Base-by-base conservation (phyloP, 352 stramenopile genomes). In the Pythium guiyangense region DNA sequence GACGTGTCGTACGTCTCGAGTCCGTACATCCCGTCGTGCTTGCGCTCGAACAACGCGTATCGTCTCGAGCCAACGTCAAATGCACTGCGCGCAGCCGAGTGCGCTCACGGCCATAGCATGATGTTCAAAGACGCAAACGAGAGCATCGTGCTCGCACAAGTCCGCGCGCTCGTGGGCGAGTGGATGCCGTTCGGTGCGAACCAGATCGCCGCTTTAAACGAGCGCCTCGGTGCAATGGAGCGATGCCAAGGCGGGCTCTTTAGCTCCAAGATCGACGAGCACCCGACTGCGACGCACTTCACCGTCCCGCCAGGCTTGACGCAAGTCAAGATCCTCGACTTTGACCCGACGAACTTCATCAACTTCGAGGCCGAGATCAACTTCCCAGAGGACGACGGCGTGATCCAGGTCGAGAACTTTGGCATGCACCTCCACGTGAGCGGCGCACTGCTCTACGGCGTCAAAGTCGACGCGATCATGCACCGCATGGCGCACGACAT, bases 361-460 rank as follows among this genome's bases (percentile, higher is more conserved):
- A 99, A 99, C 63, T 99, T 99, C 57, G 96, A 99, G 65, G 96
- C 96, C 11, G 96, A 99, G 63, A 99, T 99, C 66, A 90, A 98
- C 53, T 98, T 97, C 57, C 86, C 94, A 6, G 92, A 98, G 64
- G 86, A 96, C 42, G 86, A 91, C 25, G 95, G 94, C 50, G 73
- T 98, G 26, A 92, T 97, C 49, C 95, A 99, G 64, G 83, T 99
- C 15, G 96, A 99, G 69, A 98, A 96, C 53, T 99, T 99, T 70
- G 96, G 96, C 5, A 90, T 91, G 70, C 83, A 90, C 49, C 63
- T 94, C 3, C 69, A 90, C 49, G 79, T 90, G n/a, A 86, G 69
- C 54, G 85, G 85, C 1, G 71, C 76, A 22, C 67, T 90, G 17
- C 63, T 94, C 3, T 94, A 94, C 44, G 81, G 85, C 10, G 79